phyloP scores from a whole-genome alignment of 163 green algal species.

The Scenedesmus sp. region DNA sequence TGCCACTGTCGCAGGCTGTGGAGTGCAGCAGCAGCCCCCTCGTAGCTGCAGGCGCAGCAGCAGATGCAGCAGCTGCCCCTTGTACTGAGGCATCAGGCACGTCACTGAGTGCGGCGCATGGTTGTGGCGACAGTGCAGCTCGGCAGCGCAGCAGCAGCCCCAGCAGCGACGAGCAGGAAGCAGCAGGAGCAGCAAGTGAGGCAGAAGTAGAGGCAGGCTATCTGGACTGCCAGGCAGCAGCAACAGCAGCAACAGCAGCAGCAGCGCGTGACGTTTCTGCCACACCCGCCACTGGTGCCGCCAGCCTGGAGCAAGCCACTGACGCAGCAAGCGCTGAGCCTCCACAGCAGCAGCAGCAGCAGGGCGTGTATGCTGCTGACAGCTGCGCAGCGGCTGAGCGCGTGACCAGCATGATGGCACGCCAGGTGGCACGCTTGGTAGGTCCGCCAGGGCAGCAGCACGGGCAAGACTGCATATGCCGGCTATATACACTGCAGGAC shows the following conservation, averaged over 20 bases:
- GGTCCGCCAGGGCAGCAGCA: neutral
- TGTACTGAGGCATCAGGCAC: neutral
- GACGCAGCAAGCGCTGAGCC: neutral
- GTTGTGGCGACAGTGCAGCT: neutral
- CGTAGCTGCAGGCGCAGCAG: neutral
- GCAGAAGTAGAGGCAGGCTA: neutral
- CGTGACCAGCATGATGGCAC: constrained; percentile 42
- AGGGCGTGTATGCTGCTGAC: neutral
- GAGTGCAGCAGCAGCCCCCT: neutral
- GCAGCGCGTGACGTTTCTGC: neutral
- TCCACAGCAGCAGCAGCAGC: neutral
- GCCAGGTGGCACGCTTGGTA: constrained; percentile 48
- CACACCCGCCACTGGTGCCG: neutral
- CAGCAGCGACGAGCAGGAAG: neutral
- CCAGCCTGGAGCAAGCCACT: neutral
- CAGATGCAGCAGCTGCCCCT: neutral
- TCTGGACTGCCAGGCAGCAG: neutral
- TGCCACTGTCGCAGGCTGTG: neutral
- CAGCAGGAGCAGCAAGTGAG: neutral
- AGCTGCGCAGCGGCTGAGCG: constrained; percentile 23
- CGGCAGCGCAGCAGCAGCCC: neutral
- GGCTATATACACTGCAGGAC: too few relatives aligned
- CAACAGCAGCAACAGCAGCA: constrained; percentile 13
- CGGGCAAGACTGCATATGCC: too few relatives aligned
- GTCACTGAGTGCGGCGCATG: neutral